Evolutionary conservation across 345 rosid species (phyloP).

Genomic region (Salix koriyanagi): DNA sequence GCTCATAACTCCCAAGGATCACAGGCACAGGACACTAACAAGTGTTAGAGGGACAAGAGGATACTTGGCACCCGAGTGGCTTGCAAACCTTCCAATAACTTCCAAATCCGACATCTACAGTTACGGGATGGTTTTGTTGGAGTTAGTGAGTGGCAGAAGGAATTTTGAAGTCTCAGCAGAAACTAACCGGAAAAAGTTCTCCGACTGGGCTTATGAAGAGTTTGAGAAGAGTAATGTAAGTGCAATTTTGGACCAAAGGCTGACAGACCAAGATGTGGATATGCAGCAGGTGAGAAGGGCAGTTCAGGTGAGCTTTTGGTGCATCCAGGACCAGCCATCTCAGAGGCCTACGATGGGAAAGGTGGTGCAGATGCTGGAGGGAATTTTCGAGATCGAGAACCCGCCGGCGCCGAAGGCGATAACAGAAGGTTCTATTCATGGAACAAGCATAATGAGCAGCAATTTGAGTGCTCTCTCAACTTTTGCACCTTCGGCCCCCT

Average conservation of each 20-base stretch:
- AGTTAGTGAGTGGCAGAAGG: constrained; percentile 26
- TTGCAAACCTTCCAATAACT: constrained; percentile 30
- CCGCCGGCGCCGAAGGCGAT: constrained; percentile 46
- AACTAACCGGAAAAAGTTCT: constrained; percentile 46
- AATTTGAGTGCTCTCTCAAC: constrained; percentile 38
- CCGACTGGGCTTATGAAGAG: constrained; percentile 60
- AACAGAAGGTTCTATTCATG: constrained; percentile 30
- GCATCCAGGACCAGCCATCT: constrained; percentile 30
- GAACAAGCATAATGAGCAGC: constrained; percentile 40
- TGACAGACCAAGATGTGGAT: constrained; percentile 7
- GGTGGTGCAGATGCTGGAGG: constrained; percentile 36
- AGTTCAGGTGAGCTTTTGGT: constrained; percentile 23
- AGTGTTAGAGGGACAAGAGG: constrained; percentile 34
- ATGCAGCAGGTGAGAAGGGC: constrained; percentile 20
- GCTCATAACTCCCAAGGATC: constrained; percentile 25
- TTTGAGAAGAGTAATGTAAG: constrained; percentile 26
- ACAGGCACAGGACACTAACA: constrained; percentile 19
- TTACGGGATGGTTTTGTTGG: constrained; percentile 31
- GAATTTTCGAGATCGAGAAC: constrained; percentile 40
- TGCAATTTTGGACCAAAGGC: constrained; percentile 15
- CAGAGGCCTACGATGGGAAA: constrained; percentile 28
- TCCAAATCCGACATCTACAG: constrained; percentile 30
- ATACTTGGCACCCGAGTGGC: constrained; percentile 32
- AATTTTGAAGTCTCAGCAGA: constrained; percentile 19
- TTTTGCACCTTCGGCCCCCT: constrained; percentile 33